These are phyloP conservation scores for Orbilia javanica DNA, from an alignment of 2,329 filamentous ascomycete species.

Conservation along the genomic window DNA sequence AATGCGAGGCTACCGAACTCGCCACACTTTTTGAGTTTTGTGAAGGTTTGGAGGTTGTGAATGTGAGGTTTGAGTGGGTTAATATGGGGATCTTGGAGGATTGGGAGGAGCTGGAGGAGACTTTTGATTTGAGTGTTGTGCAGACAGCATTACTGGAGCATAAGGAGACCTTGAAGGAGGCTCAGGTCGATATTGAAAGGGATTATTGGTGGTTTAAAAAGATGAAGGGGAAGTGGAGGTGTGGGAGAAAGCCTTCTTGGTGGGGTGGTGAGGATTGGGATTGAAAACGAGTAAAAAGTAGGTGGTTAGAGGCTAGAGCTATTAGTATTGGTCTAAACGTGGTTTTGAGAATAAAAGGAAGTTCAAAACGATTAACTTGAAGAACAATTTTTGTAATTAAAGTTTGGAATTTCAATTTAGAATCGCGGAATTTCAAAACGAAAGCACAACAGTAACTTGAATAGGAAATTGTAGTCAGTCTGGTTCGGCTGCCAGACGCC, in stretches of 20 bases:
- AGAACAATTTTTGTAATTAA: no score
- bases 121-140: slow-evolving; percentile 17
- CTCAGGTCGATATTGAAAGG: slow-evolving; percentile 28
- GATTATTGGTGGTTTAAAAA: slow-evolving; percentile 51
- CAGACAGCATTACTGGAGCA: slow-evolving; percentile 25
- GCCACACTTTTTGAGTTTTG: slow-evolving; percentile 33
- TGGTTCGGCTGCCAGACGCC: not conserved
- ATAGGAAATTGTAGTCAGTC: not conserved
- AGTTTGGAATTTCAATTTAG: not conserved
- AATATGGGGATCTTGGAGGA: slow-evolving; percentile 23
- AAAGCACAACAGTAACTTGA: not conserved
- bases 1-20: slow-evolving; percentile 14
- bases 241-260: slow-evolving; percentile 42
- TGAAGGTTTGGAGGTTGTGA: slow-evolving; percentile 25
- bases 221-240: slow-evolving; percentile 21
- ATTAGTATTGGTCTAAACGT: no score
- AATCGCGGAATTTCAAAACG: not conserved
- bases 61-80: slow-evolving; percentile 31
- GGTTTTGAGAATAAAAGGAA: no score
- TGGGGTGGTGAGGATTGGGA: slow-evolving; percentile 36
- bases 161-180: slow-evolving; percentile 27
- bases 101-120: slow-evolving; percentile 44
- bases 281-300: not conserved
- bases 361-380: no score
- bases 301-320: not conserved